phyloP scores from a whole-genome alignment of 225 moss, liverwort and hornwort genomes.

The Pseudisothecium myosuroides region DNA sequence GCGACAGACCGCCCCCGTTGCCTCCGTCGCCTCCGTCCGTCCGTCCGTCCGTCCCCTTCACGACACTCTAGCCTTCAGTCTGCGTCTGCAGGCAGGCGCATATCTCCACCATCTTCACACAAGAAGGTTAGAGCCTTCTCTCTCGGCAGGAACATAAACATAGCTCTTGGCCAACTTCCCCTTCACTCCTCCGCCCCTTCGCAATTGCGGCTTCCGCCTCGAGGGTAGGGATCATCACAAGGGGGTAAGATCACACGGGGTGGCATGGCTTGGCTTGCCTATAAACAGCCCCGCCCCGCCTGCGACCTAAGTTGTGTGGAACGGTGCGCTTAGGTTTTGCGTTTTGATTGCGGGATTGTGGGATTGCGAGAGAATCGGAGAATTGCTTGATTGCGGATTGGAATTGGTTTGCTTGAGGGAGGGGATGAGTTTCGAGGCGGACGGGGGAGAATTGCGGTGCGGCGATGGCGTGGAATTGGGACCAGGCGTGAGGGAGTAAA shows the following conservation, averaged over 20 bases:
- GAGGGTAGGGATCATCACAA: neutral
- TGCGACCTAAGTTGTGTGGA: neutral
- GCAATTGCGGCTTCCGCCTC: neutral
- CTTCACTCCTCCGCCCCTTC: neutral
- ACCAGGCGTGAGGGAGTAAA: constrained; percentile 10
- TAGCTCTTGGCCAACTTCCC: constrained; percentile 1
- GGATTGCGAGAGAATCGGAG: neutral
- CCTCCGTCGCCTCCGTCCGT: neutral
- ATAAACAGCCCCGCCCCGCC: neutral
- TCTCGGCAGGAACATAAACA: neutral
- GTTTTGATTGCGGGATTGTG: neutral
- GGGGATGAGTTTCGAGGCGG: constrained; percentile 6
- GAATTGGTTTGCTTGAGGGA: neutral
- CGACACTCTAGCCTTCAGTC: neutral
- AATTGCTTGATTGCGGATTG: neutral
- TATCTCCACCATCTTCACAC: neutral
- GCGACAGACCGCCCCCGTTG: neutral
- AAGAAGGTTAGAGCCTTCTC: neutral
- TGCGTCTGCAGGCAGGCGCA: neutral
- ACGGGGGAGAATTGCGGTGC: neutral
- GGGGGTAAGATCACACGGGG: neutral
- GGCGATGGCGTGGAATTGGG: constrained; percentile 19
- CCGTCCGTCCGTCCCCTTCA: neutral
- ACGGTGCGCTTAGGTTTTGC: constrained; percentile 2
- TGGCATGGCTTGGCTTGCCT: neutral